Evolutionary conservation across 768 basidiomycete genomes (phyloP).

Genomic region (Lepiota venenata): DNA sequence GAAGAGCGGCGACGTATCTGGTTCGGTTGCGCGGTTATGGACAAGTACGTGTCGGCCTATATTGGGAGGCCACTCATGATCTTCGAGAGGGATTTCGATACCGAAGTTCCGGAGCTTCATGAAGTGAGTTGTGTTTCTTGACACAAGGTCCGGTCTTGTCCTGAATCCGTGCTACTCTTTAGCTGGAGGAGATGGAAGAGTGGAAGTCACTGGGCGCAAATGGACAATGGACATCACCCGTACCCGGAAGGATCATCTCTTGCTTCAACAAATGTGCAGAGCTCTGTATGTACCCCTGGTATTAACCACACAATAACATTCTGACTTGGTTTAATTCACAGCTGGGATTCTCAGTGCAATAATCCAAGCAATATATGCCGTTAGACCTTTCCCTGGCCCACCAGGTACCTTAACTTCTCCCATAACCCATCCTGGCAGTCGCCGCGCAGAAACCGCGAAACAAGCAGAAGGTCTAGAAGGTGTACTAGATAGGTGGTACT

Average conservation of each 20-base stretch:
- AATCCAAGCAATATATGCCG: constrained; percentile 69
- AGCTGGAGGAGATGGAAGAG: constrained; percentile 67
- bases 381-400: constrained; percentile 36
- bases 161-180: constrained; percentile 5
- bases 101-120: constrained; percentile 55
- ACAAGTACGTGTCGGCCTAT: constrained; percentile 76
- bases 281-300: constrained; percentile 50
- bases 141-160: not conserved
- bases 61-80: constrained; percentile 77
- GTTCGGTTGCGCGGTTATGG: constrained; percentile 77
- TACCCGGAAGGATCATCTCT: constrained; percentile 56
- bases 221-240: constrained; percentile 22
- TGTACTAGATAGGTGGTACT: constrained; percentile 69
- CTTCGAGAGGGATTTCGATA: constrained; percentile 75
- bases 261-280: constrained; percentile 74
- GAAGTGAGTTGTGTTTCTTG: constrained; percentile 39
- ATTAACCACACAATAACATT: not conserved
- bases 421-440: constrained; percentile 28
- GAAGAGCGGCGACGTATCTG: constrained; percentile 72
- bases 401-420: constrained; percentile 1
- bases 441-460: constrained; percentile 43
- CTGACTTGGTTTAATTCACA: constrained; percentile 24
- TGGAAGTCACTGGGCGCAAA: constrained; percentile 32
- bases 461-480: constrained; percentile 51
- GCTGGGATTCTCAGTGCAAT: constrained; percentile 69